Conservation (phyloP, 306 rosid species). For the Alnus rubra region DNA sequence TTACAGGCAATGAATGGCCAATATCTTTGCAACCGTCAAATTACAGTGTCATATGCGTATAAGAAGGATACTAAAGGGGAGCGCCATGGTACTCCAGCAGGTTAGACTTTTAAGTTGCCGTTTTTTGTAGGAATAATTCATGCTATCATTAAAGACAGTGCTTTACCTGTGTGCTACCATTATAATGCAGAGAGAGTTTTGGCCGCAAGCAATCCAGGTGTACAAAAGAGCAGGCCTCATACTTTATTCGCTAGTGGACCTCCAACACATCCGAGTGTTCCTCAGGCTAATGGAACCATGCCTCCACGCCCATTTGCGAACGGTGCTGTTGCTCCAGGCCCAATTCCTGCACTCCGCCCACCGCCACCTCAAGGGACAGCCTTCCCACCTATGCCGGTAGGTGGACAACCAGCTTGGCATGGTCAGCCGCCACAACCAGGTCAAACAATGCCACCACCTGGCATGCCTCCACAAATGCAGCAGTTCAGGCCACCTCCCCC, state of each 20-base stretch:
- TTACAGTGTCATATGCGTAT: slow-evolving; percentile 95
- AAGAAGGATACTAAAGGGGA: slow-evolving; percentile 99
- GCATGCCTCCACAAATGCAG: slow-evolving; percentile 75
- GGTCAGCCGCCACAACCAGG: slow-evolving; percentile 75
- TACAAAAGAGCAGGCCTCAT: slow-evolving; percentile 93
- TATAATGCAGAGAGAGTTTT: slow-evolving; percentile 80
- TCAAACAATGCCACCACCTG: slow-evolving; percentile 50
- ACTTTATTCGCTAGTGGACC: slow-evolving; percentile 95
- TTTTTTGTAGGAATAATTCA: not conserved
- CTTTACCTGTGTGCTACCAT: slow-evolving; percentile 16
- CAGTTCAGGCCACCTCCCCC: slow-evolving; percentile 85
- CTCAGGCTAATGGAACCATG: slow-evolving; percentile 62
- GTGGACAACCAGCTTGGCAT: slow-evolving; percentile 72
- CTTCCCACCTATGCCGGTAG: slow-evolving; percentile 69
- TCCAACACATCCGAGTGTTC: slow-evolving; percentile 66
- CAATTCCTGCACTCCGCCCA: slow-evolving; percentile 67
- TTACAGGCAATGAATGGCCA: slow-evolving; percentile 95
- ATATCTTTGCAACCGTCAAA: slow-evolving; percentile 97
- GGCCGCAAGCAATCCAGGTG: slow-evolving; percentile 90
- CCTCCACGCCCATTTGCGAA: slow-evolving; percentile 88
- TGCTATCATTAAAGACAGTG: not conserved
- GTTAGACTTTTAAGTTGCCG: slow-evolving; percentile 43
- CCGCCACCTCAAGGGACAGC: slow-evolving; percentile 75
- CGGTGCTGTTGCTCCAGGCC: slow-evolving; percentile 56
- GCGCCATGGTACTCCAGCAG: slow-evolving; percentile 98